A percentile compares a stretch with the other conserved stretches of the same genome.
These are phyloP conservation scores for Rosa lucieae DNA, from an alignment of 306 rosid species.

Conservation along the genomic window DNA sequence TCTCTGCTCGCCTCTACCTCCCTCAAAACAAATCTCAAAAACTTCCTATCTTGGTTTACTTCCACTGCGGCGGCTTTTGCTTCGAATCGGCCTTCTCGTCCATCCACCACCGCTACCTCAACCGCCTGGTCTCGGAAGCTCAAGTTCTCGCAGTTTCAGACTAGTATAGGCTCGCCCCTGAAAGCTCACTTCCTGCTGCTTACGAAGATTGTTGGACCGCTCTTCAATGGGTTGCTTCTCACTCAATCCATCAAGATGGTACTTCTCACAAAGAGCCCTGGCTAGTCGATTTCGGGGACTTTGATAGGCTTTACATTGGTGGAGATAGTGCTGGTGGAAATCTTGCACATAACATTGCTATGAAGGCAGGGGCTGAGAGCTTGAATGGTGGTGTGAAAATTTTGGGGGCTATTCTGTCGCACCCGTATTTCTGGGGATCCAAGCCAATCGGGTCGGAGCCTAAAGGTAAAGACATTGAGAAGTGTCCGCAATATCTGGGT, in stretches of 20 bases:
- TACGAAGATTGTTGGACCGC: constrained; percentile 43
- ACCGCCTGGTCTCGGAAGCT: constrained; percentile 38
- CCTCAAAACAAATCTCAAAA: constrained; percentile 24
- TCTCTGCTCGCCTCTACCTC: constrained; percentile 49
- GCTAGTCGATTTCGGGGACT: constrained; percentile 35
- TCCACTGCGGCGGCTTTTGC: constrained; percentile 46
- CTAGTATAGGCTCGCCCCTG: constrained; percentile 52
- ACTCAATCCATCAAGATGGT: neutral
- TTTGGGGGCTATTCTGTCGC: constrained; percentile 33
- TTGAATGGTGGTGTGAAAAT: constrained; percentile 32
- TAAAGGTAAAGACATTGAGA: neutral
- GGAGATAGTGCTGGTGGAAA: constrained; percentile 55
- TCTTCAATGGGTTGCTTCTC: constrained; percentile 50
- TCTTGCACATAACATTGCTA: constrained; percentile 33
- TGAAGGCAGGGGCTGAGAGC: constrained; percentile 40
- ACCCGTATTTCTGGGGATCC: constrained; percentile 41
- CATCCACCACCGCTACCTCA: constrained; percentile 42
- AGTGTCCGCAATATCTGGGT: neutral
- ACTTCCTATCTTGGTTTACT: constrained; percentile 48
- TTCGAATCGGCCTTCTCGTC: constrained; percentile 41
- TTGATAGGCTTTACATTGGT: constrained; percentile 31
- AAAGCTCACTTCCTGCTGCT: constrained; percentile 41
- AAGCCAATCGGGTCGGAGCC: constrained; percentile 27
- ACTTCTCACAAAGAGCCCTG: constrained; percentile 30
- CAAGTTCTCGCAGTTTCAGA: constrained; percentile 44